Evolutionary conservation across 2,329 filamentous ascomycete genomes (phyloP).

Genomic region (Ilyonectria mors-panacis): DNA sequence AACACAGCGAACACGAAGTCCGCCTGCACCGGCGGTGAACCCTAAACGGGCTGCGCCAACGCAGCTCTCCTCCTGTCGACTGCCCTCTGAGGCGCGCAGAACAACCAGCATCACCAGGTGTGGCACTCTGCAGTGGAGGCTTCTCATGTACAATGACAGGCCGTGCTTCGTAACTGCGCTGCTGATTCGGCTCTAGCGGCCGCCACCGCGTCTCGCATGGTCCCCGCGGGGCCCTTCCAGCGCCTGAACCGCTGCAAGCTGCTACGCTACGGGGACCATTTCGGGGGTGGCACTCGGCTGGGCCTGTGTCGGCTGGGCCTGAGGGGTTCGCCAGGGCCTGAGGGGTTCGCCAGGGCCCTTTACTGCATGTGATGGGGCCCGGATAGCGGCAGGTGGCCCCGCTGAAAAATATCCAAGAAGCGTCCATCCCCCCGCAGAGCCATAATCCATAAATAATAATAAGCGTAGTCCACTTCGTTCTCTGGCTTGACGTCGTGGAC

Average conservation of each 20-base stretch:
- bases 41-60: background rate
- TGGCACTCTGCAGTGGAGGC: constrained; percentile 3
- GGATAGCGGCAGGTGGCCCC: constrained; percentile 41
- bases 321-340: background rate
- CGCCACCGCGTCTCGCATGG: background rate
- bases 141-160: constrained; percentile 3
- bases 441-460: background rate
- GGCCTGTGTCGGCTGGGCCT: background rate
- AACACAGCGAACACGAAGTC: background rate
- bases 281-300: constrained; percentile 9
- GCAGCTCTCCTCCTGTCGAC: background rate
- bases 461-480: constrained; percentile 17
- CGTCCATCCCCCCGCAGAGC: constrained; percentile 45
- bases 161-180: background rate
- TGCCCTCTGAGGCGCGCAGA: background rate
- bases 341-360: constrained; percentile 15
- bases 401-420: constrained; percentile 53
- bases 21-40: background rate
- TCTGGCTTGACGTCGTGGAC: constrained; percentile 39
- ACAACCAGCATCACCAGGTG: background rate
- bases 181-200: constrained; percentile 3
- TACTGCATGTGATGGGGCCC: constrained; percentile 45
- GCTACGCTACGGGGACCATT: constrained; percentile 15
- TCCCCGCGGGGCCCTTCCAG: constrained; percentile 10
- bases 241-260: constrained; percentile 32